Base-by-base conservation (phyloP, 139 green algal species). In the Chlorella sp. region DNA sequence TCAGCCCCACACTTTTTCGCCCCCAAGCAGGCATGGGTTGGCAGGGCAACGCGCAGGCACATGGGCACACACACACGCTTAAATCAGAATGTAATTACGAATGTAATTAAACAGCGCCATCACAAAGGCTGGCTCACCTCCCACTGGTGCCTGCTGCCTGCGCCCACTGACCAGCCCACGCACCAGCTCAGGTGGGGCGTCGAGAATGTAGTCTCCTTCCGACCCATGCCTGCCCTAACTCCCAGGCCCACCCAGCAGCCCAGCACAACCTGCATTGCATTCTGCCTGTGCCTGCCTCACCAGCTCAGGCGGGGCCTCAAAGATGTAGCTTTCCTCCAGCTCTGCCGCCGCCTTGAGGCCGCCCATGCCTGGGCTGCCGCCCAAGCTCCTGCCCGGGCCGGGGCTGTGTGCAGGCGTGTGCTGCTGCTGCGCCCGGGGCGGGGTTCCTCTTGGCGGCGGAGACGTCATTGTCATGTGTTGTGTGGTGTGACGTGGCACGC, bases 251-350 rank as follows among this genome's bases (percentile, higher is more conserved):
- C 48, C 9, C 9, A 9, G 7, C 48, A 57, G 48, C 48, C 48
- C 48, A 57, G 48, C 48, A 5, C 48, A 57, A 5, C 9, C 5
- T 5, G 9, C 48, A 57, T 9, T 57, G n/a, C n/a, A n/a, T n/a
- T n/a, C n/a, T n/a, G n/a, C n/a, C 48, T 57, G 48, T 57, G 48
- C 7, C 48, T 9, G 7, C 26, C 82, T 60, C 37, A 88, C 84
- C 32, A 95, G 89, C 61, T 95, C 91, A 9, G 79, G 28, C 0
- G 92, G 91, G 0, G 87, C 91, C 2, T 92, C 40, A n/a, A 94
- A 92, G 0, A 95, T 83, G 15, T 37, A 40, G 1, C 75, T 66
- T 9, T 80, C 60, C 22, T 61, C 66, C 26, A 76, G 2, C 21
- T 57, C 83, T 15, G 57, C 9, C 48, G 42, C 80, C 32, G 39